Conservation (phyloP, 176 grass and related monocot species). For the Avena eriantha region DNA sequence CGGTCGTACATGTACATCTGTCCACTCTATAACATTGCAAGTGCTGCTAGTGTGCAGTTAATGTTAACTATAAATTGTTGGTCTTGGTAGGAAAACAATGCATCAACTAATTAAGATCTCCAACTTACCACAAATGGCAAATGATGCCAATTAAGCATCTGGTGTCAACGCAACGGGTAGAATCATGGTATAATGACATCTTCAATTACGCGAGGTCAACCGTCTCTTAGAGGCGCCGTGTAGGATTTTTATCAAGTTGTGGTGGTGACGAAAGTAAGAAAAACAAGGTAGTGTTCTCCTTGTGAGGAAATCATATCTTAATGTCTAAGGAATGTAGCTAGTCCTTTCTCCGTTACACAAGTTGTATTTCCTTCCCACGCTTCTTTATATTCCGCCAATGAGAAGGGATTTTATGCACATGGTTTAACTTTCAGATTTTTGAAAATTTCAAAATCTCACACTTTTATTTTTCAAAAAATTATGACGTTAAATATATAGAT, state of each 20-base stretch:
- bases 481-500: too few species aligned
- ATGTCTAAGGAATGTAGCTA: background rate
- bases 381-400: too few species aligned
- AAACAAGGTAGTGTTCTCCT: background rate
- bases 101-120: background rate
- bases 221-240: background rate
- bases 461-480: too few species aligned
- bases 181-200: background rate
- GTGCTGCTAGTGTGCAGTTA: background rate
- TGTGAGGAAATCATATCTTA: background rate
- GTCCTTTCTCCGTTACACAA: background rate
- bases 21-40: background rate
- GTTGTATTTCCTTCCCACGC: background rate
- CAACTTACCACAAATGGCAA: background rate
- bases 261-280: background rate
- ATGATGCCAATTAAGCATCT: conserved; percentile 35
- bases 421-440: too few species aligned
- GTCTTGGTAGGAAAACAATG: background rate
- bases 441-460: too few species aligned
- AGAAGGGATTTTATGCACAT: too few species aligned
- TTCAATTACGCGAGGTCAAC: background rate
- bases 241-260: background rate
- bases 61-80: background rate
- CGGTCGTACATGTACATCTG: background rate
- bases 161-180: too few species aligned